Evolutionary conservation across 139 green algal species (phyloP).

Genomic region (Chlamydomonas schloesseri): DNA sequence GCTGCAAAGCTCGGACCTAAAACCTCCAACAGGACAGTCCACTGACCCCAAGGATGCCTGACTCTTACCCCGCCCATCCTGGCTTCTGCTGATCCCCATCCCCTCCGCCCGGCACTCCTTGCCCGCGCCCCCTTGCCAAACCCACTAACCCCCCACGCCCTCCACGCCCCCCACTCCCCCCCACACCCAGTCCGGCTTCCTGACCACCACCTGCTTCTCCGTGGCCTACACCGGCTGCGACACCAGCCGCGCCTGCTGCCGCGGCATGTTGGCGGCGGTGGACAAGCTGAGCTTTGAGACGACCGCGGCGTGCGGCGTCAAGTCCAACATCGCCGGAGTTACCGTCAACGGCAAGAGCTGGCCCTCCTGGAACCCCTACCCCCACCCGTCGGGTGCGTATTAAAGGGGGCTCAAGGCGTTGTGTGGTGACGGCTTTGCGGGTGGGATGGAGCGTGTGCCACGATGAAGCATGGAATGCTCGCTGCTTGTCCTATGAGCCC

Average conservation of each 20-base stretch:
- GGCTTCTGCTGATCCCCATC: too few relatives aligned
- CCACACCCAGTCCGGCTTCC: neutral
- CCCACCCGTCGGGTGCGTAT: neutral
- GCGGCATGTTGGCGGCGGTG: neutral
- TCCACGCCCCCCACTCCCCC: too few relatives aligned
- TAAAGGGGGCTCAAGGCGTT: neutral
- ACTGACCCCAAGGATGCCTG: too few relatives aligned
- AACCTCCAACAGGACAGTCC: too few relatives aligned
- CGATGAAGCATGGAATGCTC: too few relatives aligned
- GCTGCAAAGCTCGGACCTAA: too few relatives aligned
- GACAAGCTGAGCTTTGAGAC: slow-evolving; percentile 18
- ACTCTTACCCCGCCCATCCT: too few relatives aligned
- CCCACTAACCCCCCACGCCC: too few relatives aligned
- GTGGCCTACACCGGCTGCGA: slow-evolving; percentile 27
- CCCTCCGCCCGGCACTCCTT: too few relatives aligned
- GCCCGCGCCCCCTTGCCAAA: too few relatives aligned
- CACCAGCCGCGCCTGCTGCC: neutral
- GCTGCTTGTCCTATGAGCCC: too few relatives aligned
- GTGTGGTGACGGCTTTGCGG: neutral
- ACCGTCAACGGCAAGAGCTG: neutral
- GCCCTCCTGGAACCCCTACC: neutral
- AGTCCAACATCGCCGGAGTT: neutral
- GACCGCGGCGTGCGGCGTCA: neutral
- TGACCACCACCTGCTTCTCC: slow-evolving; percentile 4
- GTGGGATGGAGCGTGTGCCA: neutral